These are phyloP conservation scores for Ganoderma lingzhi DNA, from an alignment of 1,284 basidiomycete species.

Conservation along the genomic window DNA sequence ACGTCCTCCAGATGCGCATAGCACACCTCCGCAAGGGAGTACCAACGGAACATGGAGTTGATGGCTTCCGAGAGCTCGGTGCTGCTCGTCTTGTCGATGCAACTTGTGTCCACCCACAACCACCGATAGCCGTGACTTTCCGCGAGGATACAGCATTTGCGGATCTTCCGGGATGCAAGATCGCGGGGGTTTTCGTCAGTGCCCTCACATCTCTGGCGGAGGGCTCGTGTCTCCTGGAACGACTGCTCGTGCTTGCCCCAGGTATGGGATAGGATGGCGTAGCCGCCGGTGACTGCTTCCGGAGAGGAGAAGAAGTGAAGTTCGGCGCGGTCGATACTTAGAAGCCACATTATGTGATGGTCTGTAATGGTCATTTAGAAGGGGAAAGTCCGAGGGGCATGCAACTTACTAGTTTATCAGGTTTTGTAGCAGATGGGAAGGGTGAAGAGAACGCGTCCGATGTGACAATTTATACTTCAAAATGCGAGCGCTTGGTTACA, in stretches of 20 bases:
- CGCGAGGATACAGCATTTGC: conserved; percentile 8
- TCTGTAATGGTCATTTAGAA: too few relatives aligned
- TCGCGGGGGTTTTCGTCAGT: conserved; percentile 1
- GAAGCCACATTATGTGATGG: conserved; percentile 9
- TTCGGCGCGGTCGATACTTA: conserved; percentile 11
- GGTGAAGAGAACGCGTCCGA: too few relatives aligned
- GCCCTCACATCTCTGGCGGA: neutral
- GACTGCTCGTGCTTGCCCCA: conserved; percentile 4
- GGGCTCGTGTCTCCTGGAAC: neutral
- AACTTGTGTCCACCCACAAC: conserved; percentile 3
- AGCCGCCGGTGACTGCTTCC: conserved; percentile 3
- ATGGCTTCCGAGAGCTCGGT: conserved; percentile 3
- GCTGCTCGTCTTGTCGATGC: conserved; percentile 10
- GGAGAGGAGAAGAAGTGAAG: conserved; percentile 10
- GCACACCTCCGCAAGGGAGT: neutral
- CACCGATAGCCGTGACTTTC: conserved; percentile 1
- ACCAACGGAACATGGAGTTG: conserved; percentile 8
- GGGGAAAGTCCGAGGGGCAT: too few relatives aligned
- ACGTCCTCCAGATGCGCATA: conserved; percentile 6
- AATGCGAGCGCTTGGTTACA: too few relatives aligned
- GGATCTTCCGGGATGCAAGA: neutral
- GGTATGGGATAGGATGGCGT: conserved; percentile 11
- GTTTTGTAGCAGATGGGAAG: too few relatives aligned
- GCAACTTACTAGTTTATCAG: too few relatives aligned
- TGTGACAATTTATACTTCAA: too few relatives aligned